Percentiles rank a stretch among this genome's conserved stretches.
These are phyloP conservation scores for Paramarasmius palmivorus DNA, from an alignment of 1,284 basidiomycete genomes.

Conservation along the genomic window DNA sequence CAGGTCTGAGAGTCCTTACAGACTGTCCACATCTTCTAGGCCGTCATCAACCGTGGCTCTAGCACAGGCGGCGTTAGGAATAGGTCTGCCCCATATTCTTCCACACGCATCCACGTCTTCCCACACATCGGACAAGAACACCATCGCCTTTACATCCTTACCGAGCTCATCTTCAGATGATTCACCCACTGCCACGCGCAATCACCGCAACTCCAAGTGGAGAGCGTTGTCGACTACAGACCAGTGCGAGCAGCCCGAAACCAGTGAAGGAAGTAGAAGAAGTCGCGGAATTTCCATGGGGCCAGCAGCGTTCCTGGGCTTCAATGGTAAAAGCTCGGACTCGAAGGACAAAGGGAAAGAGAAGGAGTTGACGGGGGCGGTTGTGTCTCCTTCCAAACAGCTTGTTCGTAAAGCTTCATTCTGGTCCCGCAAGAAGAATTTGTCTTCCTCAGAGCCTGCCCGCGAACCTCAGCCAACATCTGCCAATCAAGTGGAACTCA, in stretches of 20 bases:
- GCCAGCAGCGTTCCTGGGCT: constrained; percentile 37
- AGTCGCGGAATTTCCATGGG: constrained; percentile 44
- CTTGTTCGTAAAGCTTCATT: constrained; percentile 58
- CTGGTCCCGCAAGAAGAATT: constrained; percentile 43
- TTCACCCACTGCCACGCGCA: not conserved
- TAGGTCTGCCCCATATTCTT: constrained; percentile 56
- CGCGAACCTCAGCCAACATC: constrained; percentile 7
- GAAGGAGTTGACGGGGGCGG: constrained; percentile 23
- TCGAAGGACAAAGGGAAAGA: constrained; percentile 46
- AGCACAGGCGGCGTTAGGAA: constrained; percentile 57
- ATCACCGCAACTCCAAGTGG: not conserved
- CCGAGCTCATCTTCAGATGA: constrained; percentile 18
- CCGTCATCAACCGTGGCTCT: constrained; percentile 45
- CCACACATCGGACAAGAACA: constrained; percentile 41
- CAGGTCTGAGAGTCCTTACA: constrained; percentile 7
- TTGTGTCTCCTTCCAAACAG: constrained; percentile 30
- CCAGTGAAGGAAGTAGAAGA: not conserved
- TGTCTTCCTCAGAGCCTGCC: constrained; percentile 17
- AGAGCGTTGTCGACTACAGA: constrained; percentile 9
- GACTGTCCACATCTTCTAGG: constrained; percentile 18
- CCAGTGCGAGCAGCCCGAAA: not conserved
- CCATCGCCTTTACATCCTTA: constrained; percentile 34
- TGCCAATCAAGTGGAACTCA: constrained; percentile 5
- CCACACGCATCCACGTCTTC: constrained; percentile 44
- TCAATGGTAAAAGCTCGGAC: constrained; percentile 38